Percentiles rank a stretch among this genome's conserved stretches.
phyloP scores from a whole-genome alignment of 176 grass and related monocot genomes.

The Calamus simplicifolius region DNA sequence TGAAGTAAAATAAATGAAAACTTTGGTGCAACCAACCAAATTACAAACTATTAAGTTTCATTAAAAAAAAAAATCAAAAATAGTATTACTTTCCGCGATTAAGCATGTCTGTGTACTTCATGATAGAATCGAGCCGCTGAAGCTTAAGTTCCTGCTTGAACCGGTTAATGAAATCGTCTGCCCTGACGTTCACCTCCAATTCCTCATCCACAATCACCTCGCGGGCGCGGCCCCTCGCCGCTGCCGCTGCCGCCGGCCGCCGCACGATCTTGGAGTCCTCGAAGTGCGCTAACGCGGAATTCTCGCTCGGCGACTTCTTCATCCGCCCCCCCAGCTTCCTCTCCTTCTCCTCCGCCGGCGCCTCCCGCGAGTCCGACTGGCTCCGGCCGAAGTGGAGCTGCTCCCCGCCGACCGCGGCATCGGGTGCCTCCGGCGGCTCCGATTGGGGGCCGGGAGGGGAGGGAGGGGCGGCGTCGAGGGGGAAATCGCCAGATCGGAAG shows the following conservation, averaged over 20 bases:
- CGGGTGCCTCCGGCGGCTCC: background rate
- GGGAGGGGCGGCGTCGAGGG: slow-evolving; percentile 22
- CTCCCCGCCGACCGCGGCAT: background rate
- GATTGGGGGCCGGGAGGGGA: background rate
- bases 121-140: too few relatives aligned
- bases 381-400: slow-evolving; percentile 33
- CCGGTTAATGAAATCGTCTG: background rate
- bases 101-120: too few relatives aligned
- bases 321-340: slow-evolving; percentile 3
- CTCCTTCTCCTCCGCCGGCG: slow-evolving; percentile 6
- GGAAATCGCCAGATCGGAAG: slow-evolving; percentile 72
- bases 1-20: too few relatives aligned
- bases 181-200: slow-evolving; percentile 13
- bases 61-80: background rate
- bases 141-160: too few relatives aligned
- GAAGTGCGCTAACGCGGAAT: slow-evolving; percentile 3
- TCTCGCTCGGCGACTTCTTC: slow-evolving; percentile 3
- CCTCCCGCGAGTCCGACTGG: slow-evolving; percentile 26
- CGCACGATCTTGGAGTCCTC: slow-evolving; percentile 19
- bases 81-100: slow-evolving; percentile 1
- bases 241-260: slow-evolving; percentile 13
- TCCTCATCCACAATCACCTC: slow-evolving; percentile 22
- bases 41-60: too few relatives aligned
- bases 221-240: slow-evolving; percentile 5
- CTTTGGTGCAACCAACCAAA: too few relatives aligned